These are phyloP conservation scores for Backusella macrospora DNA, from an alignment of 192 early-diverging fungal species.

Conservation along the genomic window DNA sequence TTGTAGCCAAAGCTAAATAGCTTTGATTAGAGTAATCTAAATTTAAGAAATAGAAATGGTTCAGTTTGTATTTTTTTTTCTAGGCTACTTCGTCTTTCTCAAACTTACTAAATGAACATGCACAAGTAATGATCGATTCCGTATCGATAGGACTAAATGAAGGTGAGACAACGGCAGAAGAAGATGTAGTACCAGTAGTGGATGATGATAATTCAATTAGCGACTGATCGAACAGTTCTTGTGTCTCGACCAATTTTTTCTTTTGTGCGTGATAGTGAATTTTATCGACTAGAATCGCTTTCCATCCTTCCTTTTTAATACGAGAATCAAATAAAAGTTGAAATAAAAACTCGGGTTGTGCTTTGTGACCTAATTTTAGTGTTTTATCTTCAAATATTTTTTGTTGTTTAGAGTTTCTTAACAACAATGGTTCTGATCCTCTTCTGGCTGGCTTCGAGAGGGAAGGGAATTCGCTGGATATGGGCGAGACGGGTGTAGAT, in stretches of 20 bases:
- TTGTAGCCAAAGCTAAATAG: not conserved
- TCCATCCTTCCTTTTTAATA: conserved; percentile 9
- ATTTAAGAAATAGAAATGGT: no score
- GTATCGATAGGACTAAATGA: not conserved
- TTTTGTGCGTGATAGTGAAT: not conserved
- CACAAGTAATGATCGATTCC: not conserved
- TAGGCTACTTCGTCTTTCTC: not conserved
- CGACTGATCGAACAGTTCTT: not conserved
- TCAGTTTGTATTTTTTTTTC: no score
- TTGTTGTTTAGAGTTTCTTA: not conserved
- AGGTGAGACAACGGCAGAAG: not conserved
- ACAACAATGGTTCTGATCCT: not conserved
- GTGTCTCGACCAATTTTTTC: not conserved
- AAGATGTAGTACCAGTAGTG: not conserved
- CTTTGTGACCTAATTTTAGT: not conserved
- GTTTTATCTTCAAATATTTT: not conserved
- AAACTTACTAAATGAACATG: conserved; percentile 5
- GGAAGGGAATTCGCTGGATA: not conserved
- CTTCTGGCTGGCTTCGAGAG: not conserved
- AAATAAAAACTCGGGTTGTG: conserved; percentile 8
- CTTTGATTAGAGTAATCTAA: not conserved
- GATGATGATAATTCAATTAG: not conserved
- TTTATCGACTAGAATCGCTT: not conserved
- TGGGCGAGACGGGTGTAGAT: not conserved
- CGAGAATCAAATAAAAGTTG: conserved; percentile 9